Conservation (phyloP, 768 basidiomycete genomes). For the Suillus placidus region DNA sequence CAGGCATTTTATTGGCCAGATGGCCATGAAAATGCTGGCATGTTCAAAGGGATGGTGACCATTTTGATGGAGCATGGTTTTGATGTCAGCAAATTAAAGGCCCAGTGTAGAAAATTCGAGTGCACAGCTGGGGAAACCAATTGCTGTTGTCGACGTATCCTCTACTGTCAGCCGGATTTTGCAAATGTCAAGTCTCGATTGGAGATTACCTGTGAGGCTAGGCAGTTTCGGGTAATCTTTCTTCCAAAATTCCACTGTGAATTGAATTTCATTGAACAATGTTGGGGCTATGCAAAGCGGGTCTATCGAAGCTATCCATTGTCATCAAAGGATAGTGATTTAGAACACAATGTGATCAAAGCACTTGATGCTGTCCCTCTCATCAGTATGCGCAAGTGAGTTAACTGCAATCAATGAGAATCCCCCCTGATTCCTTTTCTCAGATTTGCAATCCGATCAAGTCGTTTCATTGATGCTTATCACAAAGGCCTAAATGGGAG, state of each 20-base stretch:
- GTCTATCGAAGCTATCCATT: constrained; percentile 30
- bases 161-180: no score
- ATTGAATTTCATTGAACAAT: constrained; percentile 29
- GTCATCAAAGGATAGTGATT: constrained; percentile 34
- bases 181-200: no score
- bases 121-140: no score
- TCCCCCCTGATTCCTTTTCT: not conserved
- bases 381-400: constrained; percentile 31
- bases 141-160: no score
- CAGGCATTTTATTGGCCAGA: no score
- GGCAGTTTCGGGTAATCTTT: no score
- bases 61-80: no score
- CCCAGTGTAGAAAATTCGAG: no score
- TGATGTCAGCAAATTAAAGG: no score
- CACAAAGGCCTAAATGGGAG: constrained; percentile 11
- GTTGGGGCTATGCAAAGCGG: constrained; percentile 40
- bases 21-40: no score
- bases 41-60: no score
- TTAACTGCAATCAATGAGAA: constrained; percentile 9
- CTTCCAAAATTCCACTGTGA: constrained; percentile 11
- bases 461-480: constrained; percentile 8
- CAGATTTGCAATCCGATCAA: not conserved
- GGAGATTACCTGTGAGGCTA: no score
- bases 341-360: constrained; percentile 35
- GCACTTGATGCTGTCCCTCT: constrained; percentile 33